These are phyloP conservation scores for Trichoderma hamatum DNA, from an alignment of 2,329 filamentous ascomycete species.

Conservation along the genomic window DNA sequence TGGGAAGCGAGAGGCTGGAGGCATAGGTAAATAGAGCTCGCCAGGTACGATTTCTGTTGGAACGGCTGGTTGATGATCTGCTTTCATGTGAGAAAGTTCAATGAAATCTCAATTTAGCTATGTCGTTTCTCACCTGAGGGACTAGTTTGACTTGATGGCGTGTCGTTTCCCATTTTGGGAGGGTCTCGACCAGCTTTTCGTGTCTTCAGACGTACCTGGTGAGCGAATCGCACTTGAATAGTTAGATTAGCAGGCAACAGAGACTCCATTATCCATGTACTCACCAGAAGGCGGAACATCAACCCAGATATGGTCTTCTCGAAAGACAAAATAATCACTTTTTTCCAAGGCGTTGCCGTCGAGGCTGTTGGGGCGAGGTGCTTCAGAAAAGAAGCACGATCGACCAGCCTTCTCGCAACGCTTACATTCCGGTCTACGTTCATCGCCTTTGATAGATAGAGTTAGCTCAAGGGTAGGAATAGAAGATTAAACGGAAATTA, in stretches of 20 bases:
- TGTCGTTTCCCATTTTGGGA: neutral
- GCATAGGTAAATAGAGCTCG: neutral
- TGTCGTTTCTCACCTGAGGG: neutral
- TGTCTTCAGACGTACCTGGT: neutral
- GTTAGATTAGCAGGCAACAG: neutral
- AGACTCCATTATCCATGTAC: neutral
- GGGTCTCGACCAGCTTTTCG: neutral
- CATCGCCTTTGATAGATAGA: neutral
- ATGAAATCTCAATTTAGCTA: neutral
- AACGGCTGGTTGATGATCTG: neutral
- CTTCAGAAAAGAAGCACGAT: neutral
- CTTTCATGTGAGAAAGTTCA: neutral
- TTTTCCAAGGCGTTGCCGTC: neutral
- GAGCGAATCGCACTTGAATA: constrained; percentile 3
- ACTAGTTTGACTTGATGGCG: neutral
- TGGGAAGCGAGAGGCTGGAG: neutral
- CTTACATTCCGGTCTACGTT: constrained; percentile 8
- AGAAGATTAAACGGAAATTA: no score
- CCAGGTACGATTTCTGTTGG: neutral
- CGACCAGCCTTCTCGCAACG: constrained; percentile 17
- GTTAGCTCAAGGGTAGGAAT: neutral
- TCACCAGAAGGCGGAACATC: constrained; percentile 2
- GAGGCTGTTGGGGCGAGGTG: neutral
- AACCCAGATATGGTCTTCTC: constrained; percentile 12
- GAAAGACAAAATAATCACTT: constrained; percentile 7